Evolutionary conservation across 2,329 filamentous ascomycete species (phyloP).

Genomic region (Microascus cirrosus): DNA sequence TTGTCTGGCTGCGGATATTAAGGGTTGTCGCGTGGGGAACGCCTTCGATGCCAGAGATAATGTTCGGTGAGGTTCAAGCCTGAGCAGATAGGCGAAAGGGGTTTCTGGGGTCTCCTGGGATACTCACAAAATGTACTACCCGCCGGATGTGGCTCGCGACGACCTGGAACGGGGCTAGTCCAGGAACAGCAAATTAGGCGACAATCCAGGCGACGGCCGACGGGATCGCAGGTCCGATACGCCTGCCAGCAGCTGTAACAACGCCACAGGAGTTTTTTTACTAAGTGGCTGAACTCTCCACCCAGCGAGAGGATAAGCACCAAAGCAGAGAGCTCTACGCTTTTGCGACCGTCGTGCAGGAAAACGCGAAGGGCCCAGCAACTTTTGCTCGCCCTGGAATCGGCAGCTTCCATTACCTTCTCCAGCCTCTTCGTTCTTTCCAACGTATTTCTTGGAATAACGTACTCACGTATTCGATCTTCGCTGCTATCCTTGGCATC

Average conservation of each 20-base stretch:
- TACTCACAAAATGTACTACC: background rate
- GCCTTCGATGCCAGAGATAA: background rate
- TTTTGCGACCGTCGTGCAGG: background rate
- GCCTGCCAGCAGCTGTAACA: background rate
- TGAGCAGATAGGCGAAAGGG: background rate
- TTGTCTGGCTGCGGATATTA: background rate
- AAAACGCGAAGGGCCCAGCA: background rate
- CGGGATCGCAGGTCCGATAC: background rate
- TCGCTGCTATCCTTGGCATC: background rate
- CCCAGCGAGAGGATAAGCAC: background rate
- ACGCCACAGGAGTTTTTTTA: background rate
- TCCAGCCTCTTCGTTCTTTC: background rate
- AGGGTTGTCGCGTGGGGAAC: background rate
- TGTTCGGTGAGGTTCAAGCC: background rate
- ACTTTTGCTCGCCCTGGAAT: background rate
- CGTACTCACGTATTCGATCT: background rate
- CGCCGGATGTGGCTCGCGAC: background rate
- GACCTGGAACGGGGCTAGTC: background rate
- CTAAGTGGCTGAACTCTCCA: constrained; percentile 1
- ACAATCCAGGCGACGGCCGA: background rate
- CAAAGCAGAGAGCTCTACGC: background rate
- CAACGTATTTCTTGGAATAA: background rate
- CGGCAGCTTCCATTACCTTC: background rate
- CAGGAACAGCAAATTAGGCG: background rate
- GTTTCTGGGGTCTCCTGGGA: background rate